Base-by-base conservation (phyloP, 225 moss, liverwort and hornwort genomes). In the Bryum argenteum region DNA sequence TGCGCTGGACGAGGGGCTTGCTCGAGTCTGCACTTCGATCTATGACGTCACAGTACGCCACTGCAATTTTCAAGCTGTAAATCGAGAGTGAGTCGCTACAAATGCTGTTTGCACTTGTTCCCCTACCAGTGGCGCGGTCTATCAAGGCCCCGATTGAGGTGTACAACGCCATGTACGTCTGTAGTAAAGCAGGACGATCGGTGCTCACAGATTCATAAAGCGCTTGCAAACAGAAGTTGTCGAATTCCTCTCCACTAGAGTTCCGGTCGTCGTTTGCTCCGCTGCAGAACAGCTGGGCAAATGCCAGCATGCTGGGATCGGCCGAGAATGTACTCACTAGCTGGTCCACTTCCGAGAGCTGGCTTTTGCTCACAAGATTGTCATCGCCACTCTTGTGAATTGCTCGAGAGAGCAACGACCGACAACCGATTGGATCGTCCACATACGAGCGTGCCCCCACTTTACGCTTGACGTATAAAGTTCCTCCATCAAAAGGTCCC, bases 251-350 rank as follows among this genome's bases (percentile, higher is more conserved):
- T 33, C 75, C 56, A 6, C 28, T 5, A 13, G 77, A 81, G 72
- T 87, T 90, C 67, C 85, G 87, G 58, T 83, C 85, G 63, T 85
- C 87, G 59, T n/a, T n/a, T n/a, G 88, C 84, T 54, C 87, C 81
- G 48, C 89, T 84, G 84, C 89, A 89, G 45, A 94, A 91, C 69
- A 98, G 91, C 67, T 91, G 98, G 18, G 94, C 91, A 71, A 98
- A 98, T 38, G 98, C 94, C 14, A 92, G 79, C 88, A 98, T 94
- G 84, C 98, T 98, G 23, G 98, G 94, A 80, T 98, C 98, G 33
- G 92, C 98, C 26, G 98, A 98, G 72, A 98, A 98, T 37, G 98
- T 93, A 83, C 98, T 94, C 66, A 98, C 91, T 54, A 98, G 83
- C 81, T 98, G 98, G 70, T 97, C 96, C 51, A 98, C 85, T 75